Evolutionary conservation across 164 flowering plant species (phyloP), one percentile per base, ranked within the genome.

Genomic region (Magnolia sinica): DNA sequence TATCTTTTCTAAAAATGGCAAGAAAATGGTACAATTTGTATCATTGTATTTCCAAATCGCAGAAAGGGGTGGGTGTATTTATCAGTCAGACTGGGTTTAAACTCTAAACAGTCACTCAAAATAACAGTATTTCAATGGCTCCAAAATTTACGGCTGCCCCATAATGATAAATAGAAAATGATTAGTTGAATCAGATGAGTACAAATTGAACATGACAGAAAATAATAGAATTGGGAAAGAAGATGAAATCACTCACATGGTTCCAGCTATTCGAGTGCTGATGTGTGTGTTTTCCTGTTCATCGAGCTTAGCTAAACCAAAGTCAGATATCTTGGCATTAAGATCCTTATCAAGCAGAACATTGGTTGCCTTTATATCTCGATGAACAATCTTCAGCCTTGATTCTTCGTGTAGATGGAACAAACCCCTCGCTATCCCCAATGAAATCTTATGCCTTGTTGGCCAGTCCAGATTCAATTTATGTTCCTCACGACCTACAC

Each of bases 341-440:
- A 91, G 73, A 68, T 89, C 81, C 70, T 75, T 73, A 75, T 88
- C 94, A 76, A 91, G 90, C 8, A 90, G 80, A 18, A 90, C 83
- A 80, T 90, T 90, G 8, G 92, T 85, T 22, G 84, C 88, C 79
- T 90, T 90, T 71, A 90, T 90, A 82, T 90, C 94, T 82, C 94
- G 79, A 71, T 90, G 94, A 73, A 90, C 90, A 76, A 90, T 89
- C 76, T 87, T 91, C 24, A 91, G 79, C 23, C 78, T 80, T 24
- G 94, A 89, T 79, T 91, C 94, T 82, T 91, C 92, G 65, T 91
- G 94, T 58, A 91, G 91, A 80, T 77, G 88, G 24, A 86, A 84
- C 29, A 91, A 76, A 58, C 91, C 94, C 76, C 77, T 88, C 2
- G 92, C 92, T 37, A 91, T 84, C 50, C 90, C 92, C 7, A 81